Conservation (phyloP, 2,329 filamentous ascomycete species). For the Colletotrichum aenigma region DNA sequence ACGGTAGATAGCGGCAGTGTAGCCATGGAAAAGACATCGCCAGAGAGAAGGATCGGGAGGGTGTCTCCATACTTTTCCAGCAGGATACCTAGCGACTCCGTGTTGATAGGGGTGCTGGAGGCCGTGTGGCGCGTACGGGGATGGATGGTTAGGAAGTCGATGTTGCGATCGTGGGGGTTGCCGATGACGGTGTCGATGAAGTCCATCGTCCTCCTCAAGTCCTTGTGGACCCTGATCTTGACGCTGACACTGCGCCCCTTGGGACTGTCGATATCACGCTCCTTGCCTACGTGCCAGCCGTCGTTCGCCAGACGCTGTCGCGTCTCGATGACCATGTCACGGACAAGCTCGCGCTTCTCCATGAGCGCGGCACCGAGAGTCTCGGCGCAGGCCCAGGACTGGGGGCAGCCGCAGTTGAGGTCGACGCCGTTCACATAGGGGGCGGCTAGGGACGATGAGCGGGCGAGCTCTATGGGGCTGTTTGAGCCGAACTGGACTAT, state of each 20-base stretch:
- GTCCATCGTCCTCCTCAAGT: slow-evolving; percentile 63
- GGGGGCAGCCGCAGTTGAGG: slow-evolving; percentile 76
- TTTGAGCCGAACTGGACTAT: slow-evolving; percentile 73
- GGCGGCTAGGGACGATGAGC: slow-evolving; percentile 65
- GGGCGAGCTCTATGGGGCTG: slow-evolving; percentile 63
- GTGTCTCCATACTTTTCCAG: slow-evolving; percentile 54
- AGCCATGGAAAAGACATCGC: slow-evolving; percentile 67
- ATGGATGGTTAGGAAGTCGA: slow-evolving; percentile 75
- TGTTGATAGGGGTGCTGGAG: slow-evolving; percentile 64
- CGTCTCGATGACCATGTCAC: slow-evolving; percentile 66
- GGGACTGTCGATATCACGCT: slow-evolving; percentile 45
- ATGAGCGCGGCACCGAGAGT: slow-evolving; percentile 73
- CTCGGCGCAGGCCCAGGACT: slow-evolving; percentile 74
- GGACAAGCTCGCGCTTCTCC: slow-evolving; percentile 67
- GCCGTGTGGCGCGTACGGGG: slow-evolving; percentile 67
- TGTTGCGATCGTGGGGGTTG: slow-evolving; percentile 51
- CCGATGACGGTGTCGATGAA: slow-evolving; percentile 68
- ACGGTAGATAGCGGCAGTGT: slow-evolving; percentile 47
- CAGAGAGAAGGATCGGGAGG: slow-evolving; percentile 72
- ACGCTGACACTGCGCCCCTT: slow-evolving; percentile 67
- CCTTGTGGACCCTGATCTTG: slow-evolving; percentile 72
- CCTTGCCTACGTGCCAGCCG: slow-evolving; percentile 55
- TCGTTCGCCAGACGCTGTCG: slow-evolving; percentile 54
- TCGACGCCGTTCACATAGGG: slow-evolving; percentile 70
- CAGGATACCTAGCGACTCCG: slow-evolving; percentile 63